Conservation (phyloP, 176 grass and related monocot species). For the Typha latifolia region DNA sequence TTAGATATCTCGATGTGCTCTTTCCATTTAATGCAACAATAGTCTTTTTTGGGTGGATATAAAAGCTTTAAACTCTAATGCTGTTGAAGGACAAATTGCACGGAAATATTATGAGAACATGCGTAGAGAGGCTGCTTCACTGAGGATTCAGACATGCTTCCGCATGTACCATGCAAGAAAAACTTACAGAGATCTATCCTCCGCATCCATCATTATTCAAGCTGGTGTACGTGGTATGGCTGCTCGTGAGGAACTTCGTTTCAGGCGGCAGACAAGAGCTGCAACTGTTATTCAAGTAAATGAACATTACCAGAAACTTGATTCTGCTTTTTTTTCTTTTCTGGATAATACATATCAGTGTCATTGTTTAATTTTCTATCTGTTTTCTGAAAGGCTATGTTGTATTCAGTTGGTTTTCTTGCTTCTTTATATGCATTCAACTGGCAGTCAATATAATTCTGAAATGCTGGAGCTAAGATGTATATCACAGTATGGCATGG, state of each 20-base stretch:
- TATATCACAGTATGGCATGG: too few species aligned
- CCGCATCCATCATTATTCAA: slow-evolving; percentile 55
- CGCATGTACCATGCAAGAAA: slow-evolving; percentile 74
- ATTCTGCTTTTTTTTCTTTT: background rate
- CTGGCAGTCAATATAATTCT: too few species aligned
- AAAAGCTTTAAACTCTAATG: slow-evolving; percentile 12
- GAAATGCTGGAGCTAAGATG: too few species aligned
- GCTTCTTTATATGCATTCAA: too few species aligned
- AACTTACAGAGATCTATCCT: slow-evolving; percentile 39
- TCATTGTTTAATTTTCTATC: background rate
- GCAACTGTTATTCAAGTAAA: slow-evolving; percentile 77
- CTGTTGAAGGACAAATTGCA: slow-evolving; percentile 64
- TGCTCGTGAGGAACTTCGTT: slow-evolving; percentile 63
- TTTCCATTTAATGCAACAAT: background rate
- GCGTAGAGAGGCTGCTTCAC: slow-evolving; percentile 60
- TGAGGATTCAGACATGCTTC: slow-evolving; percentile 69
- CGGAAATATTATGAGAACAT: slow-evolving; percentile 58
- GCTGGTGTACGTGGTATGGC: slow-evolving; percentile 71
- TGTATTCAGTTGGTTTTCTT: too few species aligned
- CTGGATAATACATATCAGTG: background rate
- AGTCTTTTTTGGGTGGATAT: background rate
- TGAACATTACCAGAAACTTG: background rate
- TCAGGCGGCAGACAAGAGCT: slow-evolving; percentile 55
- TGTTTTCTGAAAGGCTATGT: too few species aligned
- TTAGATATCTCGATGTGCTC: too few species aligned